These are phyloP conservation scores for Candida labiduridarum DNA, from an alignment of 1,139 yeast species.

Conservation along the genomic window DNA sequence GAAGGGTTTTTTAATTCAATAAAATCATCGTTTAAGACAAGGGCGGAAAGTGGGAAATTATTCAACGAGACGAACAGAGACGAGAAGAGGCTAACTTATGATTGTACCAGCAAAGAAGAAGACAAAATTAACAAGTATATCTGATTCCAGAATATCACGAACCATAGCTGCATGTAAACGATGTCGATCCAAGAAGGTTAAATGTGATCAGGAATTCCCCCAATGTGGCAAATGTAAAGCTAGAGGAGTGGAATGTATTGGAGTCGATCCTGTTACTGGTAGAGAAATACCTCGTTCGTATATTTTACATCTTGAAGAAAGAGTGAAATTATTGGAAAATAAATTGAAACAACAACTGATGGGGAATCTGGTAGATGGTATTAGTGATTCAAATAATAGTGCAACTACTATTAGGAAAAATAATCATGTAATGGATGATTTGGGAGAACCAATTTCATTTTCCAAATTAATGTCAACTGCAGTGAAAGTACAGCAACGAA, in stretches of 20 bases:
- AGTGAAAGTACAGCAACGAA: conserved; percentile 54
- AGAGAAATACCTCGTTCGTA: conserved; percentile 84
- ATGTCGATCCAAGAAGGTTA: conserved; percentile 76
- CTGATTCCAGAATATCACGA: conserved; percentile 39
- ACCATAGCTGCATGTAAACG: conserved; percentile 82
- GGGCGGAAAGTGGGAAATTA: too few relatives aligned
- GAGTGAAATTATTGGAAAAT: conserved; percentile 57
- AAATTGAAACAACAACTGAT: conserved; percentile 45
- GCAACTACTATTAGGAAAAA: background rate
- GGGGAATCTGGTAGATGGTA: conserved; percentile 7
- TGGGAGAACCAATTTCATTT: conserved; percentile 49
- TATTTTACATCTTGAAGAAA: conserved; percentile 70
- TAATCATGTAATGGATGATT: background rate
- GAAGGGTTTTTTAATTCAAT: too few relatives aligned
- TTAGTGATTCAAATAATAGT: background rate
- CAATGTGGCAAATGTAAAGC: conserved; percentile 71
- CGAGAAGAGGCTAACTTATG: too few relatives aligned
- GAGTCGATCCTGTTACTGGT: conserved; percentile 86
- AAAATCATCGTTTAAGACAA: too few relatives aligned
- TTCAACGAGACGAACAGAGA: too few relatives aligned
- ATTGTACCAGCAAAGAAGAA: conserved; percentile 8
- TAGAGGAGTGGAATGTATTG: conserved; percentile 74
- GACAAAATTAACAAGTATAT: conserved; percentile 4
- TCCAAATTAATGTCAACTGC: conserved; percentile 79
- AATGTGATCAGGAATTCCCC: conserved; percentile 84